A percentile compares a stretch with the other conserved stretches of the same genome.
These are phyloP conservation scores for Alternaria consortialis DNA, from an alignment of 2,329 filamentous ascomycete species.

Conservation along the genomic window DNA sequence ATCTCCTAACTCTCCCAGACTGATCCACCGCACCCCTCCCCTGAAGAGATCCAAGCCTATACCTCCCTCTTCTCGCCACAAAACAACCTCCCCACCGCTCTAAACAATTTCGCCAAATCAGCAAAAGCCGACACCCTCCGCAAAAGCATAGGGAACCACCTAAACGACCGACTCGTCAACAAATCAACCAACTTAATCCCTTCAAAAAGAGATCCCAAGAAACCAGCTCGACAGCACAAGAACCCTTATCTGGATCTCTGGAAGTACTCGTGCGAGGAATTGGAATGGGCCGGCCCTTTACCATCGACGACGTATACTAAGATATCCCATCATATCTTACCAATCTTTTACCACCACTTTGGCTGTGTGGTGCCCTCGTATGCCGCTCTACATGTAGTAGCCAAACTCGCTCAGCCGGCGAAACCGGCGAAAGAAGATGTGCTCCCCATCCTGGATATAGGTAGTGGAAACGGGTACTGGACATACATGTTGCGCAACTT, in stretches of 20 bases:
- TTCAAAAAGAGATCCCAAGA: slow-evolving; percentile 15
- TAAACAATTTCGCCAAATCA: slow-evolving; percentile 71
- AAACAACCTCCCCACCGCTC: slow-evolving; percentile 67
- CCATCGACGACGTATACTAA: slow-evolving; percentile 61
- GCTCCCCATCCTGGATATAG: slow-evolving; percentile 69
- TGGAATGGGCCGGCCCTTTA: slow-evolving; percentile 72
- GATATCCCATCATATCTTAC: slow-evolving; percentile 73
- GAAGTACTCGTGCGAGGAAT: slow-evolving; percentile 68
- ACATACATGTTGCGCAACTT: slow-evolving; percentile 75
- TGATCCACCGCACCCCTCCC: slow-evolving; percentile 31
- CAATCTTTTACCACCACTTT: slow-evolving; percentile 81
- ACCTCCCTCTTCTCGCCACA: slow-evolving; percentile 70
- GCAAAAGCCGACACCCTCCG: slow-evolving; percentile 72
- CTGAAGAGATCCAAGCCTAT: slow-evolving; percentile 71
- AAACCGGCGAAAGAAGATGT: slow-evolving; percentile 47
- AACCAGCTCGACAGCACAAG: slow-evolving; percentile 56
- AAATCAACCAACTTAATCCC: slow-evolving; percentile 35
- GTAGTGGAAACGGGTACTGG: slow-evolving; percentile 80
- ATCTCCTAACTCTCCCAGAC: slow-evolving; percentile 14
- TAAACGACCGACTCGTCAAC: slow-evolving; percentile 61
- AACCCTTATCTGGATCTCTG: slow-evolving; percentile 77
- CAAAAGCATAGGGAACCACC: slow-evolving; percentile 63
- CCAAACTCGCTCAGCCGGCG: slow-evolving; percentile 56
- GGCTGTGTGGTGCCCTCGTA: slow-evolving; percentile 75
- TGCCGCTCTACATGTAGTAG: slow-evolving; percentile 69